These are phyloP conservation scores for Podochytrium sp. DNA, from an alignment of 192 early-diverging fungal species.

Conservation along the genomic window DNA sequence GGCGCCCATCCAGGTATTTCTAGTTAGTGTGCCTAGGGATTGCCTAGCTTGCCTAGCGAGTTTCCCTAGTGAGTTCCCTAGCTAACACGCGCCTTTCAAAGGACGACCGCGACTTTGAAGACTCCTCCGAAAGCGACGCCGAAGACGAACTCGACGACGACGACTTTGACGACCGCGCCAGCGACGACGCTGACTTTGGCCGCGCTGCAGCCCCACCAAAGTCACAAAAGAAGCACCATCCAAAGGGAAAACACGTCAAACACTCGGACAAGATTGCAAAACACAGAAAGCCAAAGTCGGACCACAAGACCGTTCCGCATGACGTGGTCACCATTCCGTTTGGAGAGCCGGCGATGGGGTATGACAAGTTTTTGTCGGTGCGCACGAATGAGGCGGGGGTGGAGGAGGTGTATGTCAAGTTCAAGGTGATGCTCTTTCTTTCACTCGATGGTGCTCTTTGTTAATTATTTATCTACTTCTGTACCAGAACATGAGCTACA, in stretches of 20 bases:
- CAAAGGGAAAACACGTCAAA: neutral
- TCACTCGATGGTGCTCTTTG: neutral
- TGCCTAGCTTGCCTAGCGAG: too few relatives aligned
- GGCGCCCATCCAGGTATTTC: too few relatives aligned
- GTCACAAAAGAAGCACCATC: neutral
- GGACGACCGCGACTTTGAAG: neutral
- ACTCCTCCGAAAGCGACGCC: neutral
- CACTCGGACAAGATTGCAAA: neutral
- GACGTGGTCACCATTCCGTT: conserved; percentile 50
- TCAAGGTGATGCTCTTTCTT: conserved; percentile 68
- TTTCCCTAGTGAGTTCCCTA: too few relatives aligned
- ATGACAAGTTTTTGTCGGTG: conserved; percentile 53
- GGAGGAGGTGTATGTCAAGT: conserved; percentile 77
- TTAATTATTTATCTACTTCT: neutral
- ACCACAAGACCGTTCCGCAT: conserved; percentile 34
- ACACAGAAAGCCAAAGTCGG: neutral
- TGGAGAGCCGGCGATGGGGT: conserved; percentile 43
- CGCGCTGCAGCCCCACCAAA: conserved; percentile 2
- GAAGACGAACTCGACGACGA: conserved; percentile 30
- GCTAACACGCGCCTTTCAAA: too few relatives aligned
- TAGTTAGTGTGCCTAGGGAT: too few relatives aligned
- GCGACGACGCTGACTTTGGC: conserved; percentile 23
- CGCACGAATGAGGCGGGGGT: conserved; percentile 30
- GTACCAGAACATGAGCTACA: conserved; percentile 69
- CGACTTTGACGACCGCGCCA: conserved; percentile 26